These are phyloP conservation scores for Cyberlindnera nakhonratchasimensis DNA, from an alignment of 805 yeast genomes.

Conservation along the genomic window DNA sequence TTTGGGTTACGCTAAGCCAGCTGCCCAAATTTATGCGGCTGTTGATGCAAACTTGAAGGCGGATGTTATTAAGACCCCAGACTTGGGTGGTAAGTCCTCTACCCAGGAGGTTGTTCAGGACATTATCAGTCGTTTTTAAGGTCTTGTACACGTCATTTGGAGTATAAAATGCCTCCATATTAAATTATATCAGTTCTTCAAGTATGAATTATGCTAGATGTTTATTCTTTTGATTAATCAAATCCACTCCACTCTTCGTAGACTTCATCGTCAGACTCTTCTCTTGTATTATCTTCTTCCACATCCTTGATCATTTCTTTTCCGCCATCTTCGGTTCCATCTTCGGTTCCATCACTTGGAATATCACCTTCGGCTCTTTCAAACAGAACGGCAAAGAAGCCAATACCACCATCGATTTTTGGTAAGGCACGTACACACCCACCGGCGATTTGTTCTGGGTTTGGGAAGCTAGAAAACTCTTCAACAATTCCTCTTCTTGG, in stretches of 20 bases:
- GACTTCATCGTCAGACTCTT: not conserved
- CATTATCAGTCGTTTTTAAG: slow-evolving; percentile 45
- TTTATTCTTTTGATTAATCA: slow-evolving; percentile 16
- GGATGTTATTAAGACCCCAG: slow-evolving; percentile 79
- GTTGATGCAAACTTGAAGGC: slow-evolving; percentile 90
- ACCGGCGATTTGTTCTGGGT: slow-evolving; percentile 60
- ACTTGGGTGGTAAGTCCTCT: slow-evolving; percentile 85
- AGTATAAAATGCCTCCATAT: not conserved
- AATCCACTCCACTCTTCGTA: slow-evolving; percentile 38
- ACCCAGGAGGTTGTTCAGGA: slow-evolving; percentile 88
- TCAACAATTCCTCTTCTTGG: slow-evolving; percentile 73
- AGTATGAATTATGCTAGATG: slow-evolving; percentile 4
- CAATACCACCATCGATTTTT: slow-evolving; percentile 95
- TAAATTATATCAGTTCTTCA: not conserved
- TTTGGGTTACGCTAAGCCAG: slow-evolving; percentile 53
- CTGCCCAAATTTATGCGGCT: slow-evolving; percentile 88
- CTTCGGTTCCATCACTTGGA: slow-evolving; percentile 2
- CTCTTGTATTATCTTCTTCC: slow-evolving; percentile 3
- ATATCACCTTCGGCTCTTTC: slow-evolving; percentile 38
- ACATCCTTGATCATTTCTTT: not conserved
- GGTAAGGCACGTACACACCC: slow-evolving; percentile 88
- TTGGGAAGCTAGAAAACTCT: slow-evolving; percentile 54
- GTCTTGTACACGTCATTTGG: not conserved
- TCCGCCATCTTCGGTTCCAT: not conserved
- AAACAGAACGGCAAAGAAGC: slow-evolving; percentile 94